Evolutionary conservation across 768 basidiomycete genomes (phyloP).

Genomic region (Chlorophyllum brunneum): DNA sequence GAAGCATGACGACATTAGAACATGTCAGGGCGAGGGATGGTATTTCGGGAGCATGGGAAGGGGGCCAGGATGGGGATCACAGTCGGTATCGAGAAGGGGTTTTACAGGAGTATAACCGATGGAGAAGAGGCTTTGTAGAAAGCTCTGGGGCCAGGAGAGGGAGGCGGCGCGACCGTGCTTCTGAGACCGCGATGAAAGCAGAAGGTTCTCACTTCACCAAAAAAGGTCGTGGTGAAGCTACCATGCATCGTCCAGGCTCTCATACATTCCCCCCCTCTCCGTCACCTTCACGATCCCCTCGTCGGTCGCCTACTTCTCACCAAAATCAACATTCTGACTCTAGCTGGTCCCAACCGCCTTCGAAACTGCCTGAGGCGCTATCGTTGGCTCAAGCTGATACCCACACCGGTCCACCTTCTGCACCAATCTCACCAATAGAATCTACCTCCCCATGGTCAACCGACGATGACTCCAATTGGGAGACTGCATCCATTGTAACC

Average conservation of each 20-base stretch:
- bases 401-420: conserved; percentile 13
- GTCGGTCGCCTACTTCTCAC: conserved; percentile 19
- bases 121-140: conserved; percentile 48
- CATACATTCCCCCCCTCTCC: conserved; percentile 53
- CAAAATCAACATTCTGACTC: conserved; percentile 8
- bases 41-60: conserved; percentile 26
- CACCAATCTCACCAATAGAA: conserved; percentile 30
- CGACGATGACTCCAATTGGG: conserved; percentile 77
- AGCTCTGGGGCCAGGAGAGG: conserved; percentile 44
- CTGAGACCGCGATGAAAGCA: conserved; percentile 31
- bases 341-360: background rate
- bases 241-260: conserved; percentile 38
- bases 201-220: conserved; percentile 27
- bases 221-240: conserved; percentile 29
- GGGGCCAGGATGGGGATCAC: conserved; percentile 28
- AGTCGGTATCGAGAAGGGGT: conserved; percentile 39
- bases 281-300: conserved; percentile 46
- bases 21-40: conserved; percentile 51
- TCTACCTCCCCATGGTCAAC: conserved; percentile 65
- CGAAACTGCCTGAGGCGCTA: conserved; percentile 9
- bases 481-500: conserved; percentile 62
- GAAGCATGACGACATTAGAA: conserved; percentile 59
- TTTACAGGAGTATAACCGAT: conserved; percentile 46
- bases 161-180: conserved; percentile 55
- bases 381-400: conserved; percentile 17